Conservation (phyloP, 345 rosid species). For the Syzygium jambos region DNA sequence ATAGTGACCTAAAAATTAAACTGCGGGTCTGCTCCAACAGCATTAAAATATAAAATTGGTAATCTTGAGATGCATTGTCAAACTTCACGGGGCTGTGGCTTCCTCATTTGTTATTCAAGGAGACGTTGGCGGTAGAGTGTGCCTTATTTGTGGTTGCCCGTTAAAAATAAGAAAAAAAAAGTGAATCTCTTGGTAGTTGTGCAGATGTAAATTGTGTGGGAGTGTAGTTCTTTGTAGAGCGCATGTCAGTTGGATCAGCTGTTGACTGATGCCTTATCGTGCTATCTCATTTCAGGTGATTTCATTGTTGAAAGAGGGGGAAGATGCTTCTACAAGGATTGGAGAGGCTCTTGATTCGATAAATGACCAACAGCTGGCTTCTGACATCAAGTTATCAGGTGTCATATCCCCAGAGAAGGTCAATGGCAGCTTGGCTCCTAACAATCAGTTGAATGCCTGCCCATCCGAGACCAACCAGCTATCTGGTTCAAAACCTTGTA, state of each 20-base stretch:
- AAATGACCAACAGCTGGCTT: conserved; percentile 34
- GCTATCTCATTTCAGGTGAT: conserved; percentile 49
- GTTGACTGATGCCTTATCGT: neutral
- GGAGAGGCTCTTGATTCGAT: conserved; percentile 56
- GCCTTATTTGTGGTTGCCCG: neutral
- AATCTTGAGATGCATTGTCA: neutral
- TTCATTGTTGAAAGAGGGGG: conserved; percentile 65
- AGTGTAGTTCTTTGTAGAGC: neutral
- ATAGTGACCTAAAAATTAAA: neutral
- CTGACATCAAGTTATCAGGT: conserved; percentile 19
- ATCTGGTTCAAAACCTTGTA: conserved; percentile 19
- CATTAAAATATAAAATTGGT: neutral
- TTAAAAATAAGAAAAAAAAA: neutral
- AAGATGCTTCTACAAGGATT: conserved; percentile 51
- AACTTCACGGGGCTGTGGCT: neutral
- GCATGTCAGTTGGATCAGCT: neutral
- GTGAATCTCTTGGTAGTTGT: neutral
- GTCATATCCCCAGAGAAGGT: conserved; percentile 33
- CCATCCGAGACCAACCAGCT: conserved; percentile 21
- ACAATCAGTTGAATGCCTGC: conserved; percentile 22
- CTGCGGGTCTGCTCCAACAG: neutral
- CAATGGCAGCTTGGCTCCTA: conserved; percentile 23
- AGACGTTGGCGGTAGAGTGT: neutral
- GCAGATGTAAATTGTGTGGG: neutral
- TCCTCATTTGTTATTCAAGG: neutral